Conservation (phyloP, 2,329 filamentous ascomycete genomes). For the Huntiella bhutanensis region DNA sequence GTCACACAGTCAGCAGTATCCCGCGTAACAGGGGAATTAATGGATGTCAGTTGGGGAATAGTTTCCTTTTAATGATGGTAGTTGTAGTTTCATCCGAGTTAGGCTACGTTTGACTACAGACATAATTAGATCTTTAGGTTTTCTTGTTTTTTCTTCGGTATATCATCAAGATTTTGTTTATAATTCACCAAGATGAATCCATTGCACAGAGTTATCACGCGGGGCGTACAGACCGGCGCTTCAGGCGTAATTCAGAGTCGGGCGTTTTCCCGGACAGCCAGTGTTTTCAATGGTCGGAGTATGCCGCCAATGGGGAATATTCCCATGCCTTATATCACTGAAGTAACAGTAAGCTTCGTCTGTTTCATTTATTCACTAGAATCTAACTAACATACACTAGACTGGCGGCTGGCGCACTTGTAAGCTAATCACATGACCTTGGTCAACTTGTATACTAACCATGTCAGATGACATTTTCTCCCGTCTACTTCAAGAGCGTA, state of each 20-base stretch:
- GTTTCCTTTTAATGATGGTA: too few species aligned
- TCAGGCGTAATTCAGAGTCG: background rate
- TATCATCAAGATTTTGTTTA: too few species aligned
- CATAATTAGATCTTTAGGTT: too few species aligned
- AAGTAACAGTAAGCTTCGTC: slow-evolving; percentile 26
- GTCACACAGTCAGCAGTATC: too few species aligned
- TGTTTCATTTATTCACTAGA: slow-evolving; percentile 14
- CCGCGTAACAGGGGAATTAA: too few species aligned
- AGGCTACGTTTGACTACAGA: too few species aligned
- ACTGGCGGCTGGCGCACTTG: slow-evolving; percentile 61
- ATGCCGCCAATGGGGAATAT: slow-evolving; percentile 23
- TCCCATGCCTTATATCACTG: slow-evolving; percentile 41
- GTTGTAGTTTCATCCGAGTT: too few species aligned
- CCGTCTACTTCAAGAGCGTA: slow-evolving; percentile 67
- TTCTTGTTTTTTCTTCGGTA: too few species aligned
- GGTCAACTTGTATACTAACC: slow-evolving; percentile 1
- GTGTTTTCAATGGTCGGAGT: background rate
- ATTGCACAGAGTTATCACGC: too few species aligned
- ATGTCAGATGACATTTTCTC: slow-evolving; percentile 51
- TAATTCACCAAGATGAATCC: too few species aligned
- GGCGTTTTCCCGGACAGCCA: background rate
- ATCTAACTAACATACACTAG: slow-evolving; percentile 22
- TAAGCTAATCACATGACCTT: slow-evolving; percentile 24
- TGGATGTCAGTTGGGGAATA: too few species aligned
- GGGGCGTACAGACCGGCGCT: too few species aligned